Conservation (phyloP, 768 basidiomycete genomes). For the Russula emetica region DNA sequence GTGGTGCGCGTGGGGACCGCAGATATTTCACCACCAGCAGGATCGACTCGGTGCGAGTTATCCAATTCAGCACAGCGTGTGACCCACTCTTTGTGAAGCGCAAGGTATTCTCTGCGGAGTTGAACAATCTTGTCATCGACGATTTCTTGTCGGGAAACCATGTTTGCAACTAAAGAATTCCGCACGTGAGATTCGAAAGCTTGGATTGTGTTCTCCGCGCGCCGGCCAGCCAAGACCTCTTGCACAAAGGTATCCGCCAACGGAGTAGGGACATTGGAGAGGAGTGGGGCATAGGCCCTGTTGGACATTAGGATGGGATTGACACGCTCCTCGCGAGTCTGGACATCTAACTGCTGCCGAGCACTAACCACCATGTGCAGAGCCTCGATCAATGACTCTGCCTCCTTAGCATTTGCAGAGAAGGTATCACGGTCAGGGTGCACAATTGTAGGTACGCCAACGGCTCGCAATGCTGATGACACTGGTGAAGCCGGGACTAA, state of each 20-base stretch:
- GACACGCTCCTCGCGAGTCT: conserved; percentile 58
- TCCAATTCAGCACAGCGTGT: conserved; percentile 68
- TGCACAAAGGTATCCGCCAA: conserved; percentile 44
- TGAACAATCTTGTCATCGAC: conserved; percentile 51
- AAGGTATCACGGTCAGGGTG: conserved; percentile 5
- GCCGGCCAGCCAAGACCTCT: conserved; percentile 43
- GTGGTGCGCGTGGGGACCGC: conserved; percentile 52
- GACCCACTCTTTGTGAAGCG: conserved; percentile 68
- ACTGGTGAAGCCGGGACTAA: conserved; percentile 22
- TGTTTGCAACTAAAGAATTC: conserved; percentile 50
- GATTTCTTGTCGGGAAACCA: conserved; percentile 48
- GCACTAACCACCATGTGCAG: conserved; percentile 60
- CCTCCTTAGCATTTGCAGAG: conserved; percentile 20
- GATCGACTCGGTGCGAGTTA: conserved; percentile 46
- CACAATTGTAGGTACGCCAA: conserved; percentile 12
- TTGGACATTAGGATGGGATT: conserved; percentile 63
- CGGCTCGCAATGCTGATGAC: conserved; percentile 8
- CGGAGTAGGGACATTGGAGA: conserved; percentile 37
- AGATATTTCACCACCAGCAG: conserved; percentile 34
- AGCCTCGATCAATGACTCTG: conserved; percentile 47
- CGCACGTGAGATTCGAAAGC: conserved; percentile 39
- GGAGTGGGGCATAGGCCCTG: conserved; percentile 40
- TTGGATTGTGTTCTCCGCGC: conserved; percentile 36
- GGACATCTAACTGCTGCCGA: conserved; percentile 54
- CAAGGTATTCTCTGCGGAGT: conserved; percentile 62